Evolutionary conservation across 2,329 filamentous ascomycete species (phyloP), one percentile per base, ranked within the genome.

Genomic region (Waltergamsia citrina): DNA sequence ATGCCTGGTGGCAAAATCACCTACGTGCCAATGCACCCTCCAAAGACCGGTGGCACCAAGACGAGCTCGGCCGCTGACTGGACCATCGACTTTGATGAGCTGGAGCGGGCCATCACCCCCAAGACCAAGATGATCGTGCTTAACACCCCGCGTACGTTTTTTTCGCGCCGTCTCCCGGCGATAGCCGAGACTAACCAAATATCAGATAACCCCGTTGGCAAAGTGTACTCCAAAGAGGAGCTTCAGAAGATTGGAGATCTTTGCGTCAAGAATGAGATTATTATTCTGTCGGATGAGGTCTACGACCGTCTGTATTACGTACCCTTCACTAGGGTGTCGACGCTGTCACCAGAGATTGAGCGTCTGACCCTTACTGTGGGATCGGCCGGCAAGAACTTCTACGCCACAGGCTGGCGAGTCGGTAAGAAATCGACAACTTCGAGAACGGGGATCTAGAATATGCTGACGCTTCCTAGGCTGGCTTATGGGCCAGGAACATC

Each of bases 321-420:
- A 2, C 90, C 90, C 1, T 98, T 96, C 54, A 96, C 88, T 1
- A 77, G 92, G 47, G 81, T 96, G 36, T 85, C 85, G 17, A 95
- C 87, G 0, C 66, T 98, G 14, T 94, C 86, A 0, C 87, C 88
- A 0, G 87, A 95, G 55, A 78, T 96, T 33, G 87, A 87, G 46
- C 76, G 76, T 38, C 71, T 94, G 44, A 96, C 92, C 5, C 62
- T 98, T 32, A 96, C 92, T 0, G 92, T 98, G 20, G 92, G 92
- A 15, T 94, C 87, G 1, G 92, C 87, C 2, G 92, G 92, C 48
- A 98, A 98, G 72, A 93, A 92, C 67, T 98, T 98, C 60, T 96
- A 96, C 53, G 86, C 85, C 37, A 98, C 92, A 0, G 92, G 92
- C 31, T 98, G 92, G 92, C 80, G 92, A 38, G 88, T 96, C 5